phyloP scores from a whole-genome alignment of 176 grass and related monocot species.

The Oryza longistaminata region DNA sequence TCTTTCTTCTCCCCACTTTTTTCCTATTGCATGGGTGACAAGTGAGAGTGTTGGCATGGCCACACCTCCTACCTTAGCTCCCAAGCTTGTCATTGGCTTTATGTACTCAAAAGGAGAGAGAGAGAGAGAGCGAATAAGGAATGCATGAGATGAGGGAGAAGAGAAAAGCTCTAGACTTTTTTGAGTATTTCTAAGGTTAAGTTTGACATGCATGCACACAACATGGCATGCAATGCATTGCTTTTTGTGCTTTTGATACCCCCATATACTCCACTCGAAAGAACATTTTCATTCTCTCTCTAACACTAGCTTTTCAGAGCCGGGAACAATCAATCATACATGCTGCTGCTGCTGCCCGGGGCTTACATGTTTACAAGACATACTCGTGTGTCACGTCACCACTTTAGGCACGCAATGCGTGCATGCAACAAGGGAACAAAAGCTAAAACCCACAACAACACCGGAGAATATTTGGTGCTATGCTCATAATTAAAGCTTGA shows the following conservation, averaged over 20 bases:
- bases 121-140: neutral
- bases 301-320: neutral
- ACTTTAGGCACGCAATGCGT: conserved; percentile 50
- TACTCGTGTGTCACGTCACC: conserved; percentile 56
- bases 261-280: neutral
- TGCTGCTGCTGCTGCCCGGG: neutral
- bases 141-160: neutral
- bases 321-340: conserved; percentile 43
- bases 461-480: conserved; percentile 50
- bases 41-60: conserved; percentile 48
- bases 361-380: conserved; percentile 37
- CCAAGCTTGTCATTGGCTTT: conserved; percentile 59
- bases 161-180: conserved; percentile 14
- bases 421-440: conserved; percentile 42
- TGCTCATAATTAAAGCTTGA: conserved; percentile 54
- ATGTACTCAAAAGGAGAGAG: conserved; percentile 36
- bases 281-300: neutral
- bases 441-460: conserved; percentile 44
- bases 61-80: conserved; percentile 49
- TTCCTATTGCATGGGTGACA: conserved; percentile 50
- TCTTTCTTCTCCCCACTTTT: neutral
- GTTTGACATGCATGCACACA: conserved; percentile 44
- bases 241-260: conserved; percentile 55
- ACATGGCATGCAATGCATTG: conserved; percentile 15
- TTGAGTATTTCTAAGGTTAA: conserved; percentile 57